phyloP scores from a whole-genome alignment of 2,329 filamentous ascomycete genomes.

The Aureobasidium uvarum region DNA sequence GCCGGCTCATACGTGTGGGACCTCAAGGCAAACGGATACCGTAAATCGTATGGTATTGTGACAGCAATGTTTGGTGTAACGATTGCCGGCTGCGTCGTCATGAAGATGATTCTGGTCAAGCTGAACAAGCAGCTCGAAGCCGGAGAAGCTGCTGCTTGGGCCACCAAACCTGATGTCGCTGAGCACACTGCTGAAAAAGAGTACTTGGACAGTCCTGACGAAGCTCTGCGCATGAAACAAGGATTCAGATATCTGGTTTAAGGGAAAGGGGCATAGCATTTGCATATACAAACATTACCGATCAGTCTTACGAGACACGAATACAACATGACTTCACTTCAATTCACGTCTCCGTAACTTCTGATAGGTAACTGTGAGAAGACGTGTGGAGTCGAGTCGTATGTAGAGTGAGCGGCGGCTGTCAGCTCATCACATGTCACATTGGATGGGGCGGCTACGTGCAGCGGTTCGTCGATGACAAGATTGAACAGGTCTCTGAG shows the following conservation, averaged over 20 bases:
- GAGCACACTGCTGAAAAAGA: constrained; percentile 28
- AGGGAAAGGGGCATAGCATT: not conserved
- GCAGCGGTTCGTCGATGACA: constrained; percentile 3
- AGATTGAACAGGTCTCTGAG: not conserved
- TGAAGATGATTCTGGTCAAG: constrained; percentile 30
- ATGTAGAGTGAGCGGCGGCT: not conserved
- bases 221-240: constrained; percentile 29
- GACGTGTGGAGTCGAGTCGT: not conserved
- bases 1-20: constrained; percentile 64
- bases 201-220: constrained; percentile 21
- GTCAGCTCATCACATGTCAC: constrained; percentile 9
- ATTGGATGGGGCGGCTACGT: constrained; percentile 3
- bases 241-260: constrained; percentile 36
- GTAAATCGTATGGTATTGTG: constrained; percentile 64
- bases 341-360: not conserved
- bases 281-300: not conserved
- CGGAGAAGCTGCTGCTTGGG: constrained; percentile 30
- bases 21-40: constrained; percentile 59
- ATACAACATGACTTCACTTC: not conserved
- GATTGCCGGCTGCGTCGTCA: constrained; percentile 47
- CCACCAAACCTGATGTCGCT: constrained; percentile 30
- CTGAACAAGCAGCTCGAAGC: constrained; percentile 34
- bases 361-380: not conserved
- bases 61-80: constrained; percentile 63
- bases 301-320: constrained; percentile 12